phyloP scores from a whole-genome alignment of 2,329 filamentous ascomycete species.

The Harringtonia aguacate region DNA sequence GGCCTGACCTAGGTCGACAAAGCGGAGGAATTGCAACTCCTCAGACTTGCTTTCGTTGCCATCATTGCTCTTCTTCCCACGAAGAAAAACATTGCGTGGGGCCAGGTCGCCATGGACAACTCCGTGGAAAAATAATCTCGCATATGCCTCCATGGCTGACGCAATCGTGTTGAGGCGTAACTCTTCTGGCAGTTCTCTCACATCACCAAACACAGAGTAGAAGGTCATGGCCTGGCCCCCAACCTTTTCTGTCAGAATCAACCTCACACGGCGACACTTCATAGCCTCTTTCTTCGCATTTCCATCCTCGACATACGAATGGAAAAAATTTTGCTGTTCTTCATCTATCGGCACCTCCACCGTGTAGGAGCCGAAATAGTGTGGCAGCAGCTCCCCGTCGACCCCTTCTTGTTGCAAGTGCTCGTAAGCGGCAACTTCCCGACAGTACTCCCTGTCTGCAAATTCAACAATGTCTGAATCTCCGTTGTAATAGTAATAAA shows the following conservation, averaged over 20 bases:
- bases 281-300: no score
- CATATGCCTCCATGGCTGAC: slow-evolving; percentile 8
- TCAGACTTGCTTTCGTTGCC: neutral
- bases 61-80: neutral
- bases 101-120: slow-evolving; percentile 11
- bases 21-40: slow-evolving; percentile 4
- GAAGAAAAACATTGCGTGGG: slow-evolving; percentile 11
- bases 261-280: slow-evolving; percentile 4
- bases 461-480: slow-evolving; percentile 9
- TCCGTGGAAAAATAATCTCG: slow-evolving; percentile 8
- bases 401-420: slow-evolving; percentile 7
- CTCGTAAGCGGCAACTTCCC: slow-evolving; percentile 9
- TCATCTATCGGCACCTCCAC: slow-evolving; percentile 4
- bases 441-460: slow-evolving; percentile 12
- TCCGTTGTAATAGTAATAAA: slow-evolving; percentile 11
- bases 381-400: slow-evolving; percentile 9
- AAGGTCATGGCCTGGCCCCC: slow-evolving; percentile 6
- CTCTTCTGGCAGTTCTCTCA: slow-evolving; percentile 1
- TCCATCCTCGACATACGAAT: neutral
- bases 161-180: slow-evolving; percentile 7
- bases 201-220: slow-evolving; percentile 8
- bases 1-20: slow-evolving; percentile 11
- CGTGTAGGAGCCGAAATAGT: slow-evolving; percentile 8
- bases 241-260: slow-evolving; percentile 8
- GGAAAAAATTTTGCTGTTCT: slow-evolving; percentile 2